Conservation (phyloP, 2,329 filamentous ascomycete species). For the Ophiostoma pallidulum region DNA sequence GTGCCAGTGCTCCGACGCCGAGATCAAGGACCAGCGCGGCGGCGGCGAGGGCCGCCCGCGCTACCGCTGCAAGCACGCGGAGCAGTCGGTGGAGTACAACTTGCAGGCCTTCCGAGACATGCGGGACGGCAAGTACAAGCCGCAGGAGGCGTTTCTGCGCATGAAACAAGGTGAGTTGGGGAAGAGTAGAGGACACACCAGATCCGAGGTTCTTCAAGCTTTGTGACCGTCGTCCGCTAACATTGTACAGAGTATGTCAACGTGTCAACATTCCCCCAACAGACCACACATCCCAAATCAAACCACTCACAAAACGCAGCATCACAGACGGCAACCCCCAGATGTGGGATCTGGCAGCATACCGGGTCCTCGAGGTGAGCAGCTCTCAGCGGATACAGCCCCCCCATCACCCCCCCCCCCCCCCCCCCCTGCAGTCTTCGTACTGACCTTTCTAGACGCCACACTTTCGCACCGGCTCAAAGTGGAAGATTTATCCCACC, state of each 20-base stretch:
- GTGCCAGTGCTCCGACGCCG: conserved; percentile 73
- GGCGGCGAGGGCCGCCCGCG: conserved; percentile 59
- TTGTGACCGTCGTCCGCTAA: background rate
- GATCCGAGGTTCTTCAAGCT: too few relatives aligned
- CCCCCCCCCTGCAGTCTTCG: too few relatives aligned
- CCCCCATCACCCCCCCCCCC: too few relatives aligned
- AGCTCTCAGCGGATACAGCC: too few relatives aligned
- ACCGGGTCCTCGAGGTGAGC: conserved; percentile 57
- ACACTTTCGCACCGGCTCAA: conserved; percentile 70
- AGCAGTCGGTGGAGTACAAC: conserved; percentile 61
- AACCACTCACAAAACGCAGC: conserved; percentile 2
- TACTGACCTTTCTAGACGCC: conserved; percentile 30
- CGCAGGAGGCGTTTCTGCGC: conserved; percentile 72
- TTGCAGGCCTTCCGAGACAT: conserved; percentile 78
- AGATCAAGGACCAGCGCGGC: conserved; percentile 81
- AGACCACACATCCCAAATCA: background rate
- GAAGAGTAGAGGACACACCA: too few relatives aligned
- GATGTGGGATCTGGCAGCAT: conserved; percentile 89
- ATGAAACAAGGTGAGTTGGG: conserved; percentile 65
- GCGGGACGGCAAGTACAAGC: conserved; percentile 84
- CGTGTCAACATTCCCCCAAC: too few relatives aligned
- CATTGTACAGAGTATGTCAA: background rate
- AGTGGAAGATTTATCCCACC: conserved; percentile 91
- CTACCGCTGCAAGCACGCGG: conserved; percentile 72
- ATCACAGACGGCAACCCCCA: conserved; percentile 14